phyloP scores from a whole-genome alignment of 225 moss, liverwort and hornwort genomes.

The Rhytidiadelphus loreus region DNA sequence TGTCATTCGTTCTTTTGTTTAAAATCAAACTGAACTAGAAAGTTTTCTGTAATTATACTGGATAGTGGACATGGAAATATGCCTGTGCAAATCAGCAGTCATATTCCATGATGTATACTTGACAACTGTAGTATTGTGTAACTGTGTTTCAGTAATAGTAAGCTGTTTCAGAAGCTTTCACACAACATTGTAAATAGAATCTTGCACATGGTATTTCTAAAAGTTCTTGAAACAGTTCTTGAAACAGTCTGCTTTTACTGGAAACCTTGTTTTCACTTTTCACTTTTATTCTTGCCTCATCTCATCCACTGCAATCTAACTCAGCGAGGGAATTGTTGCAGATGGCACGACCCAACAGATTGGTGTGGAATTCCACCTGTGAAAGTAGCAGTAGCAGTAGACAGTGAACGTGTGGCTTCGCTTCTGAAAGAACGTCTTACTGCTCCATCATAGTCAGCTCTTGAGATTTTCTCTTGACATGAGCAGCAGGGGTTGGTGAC shows the following conservation, averaged over 20 bases:
- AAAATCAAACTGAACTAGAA: neutral
- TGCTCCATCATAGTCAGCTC: conserved; percentile 15
- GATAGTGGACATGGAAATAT: neutral
- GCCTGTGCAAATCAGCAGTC: neutral
- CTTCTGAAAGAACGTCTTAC: conserved; percentile 67
- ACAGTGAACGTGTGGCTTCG: conserved; percentile 47
- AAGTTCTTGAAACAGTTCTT: neutral
- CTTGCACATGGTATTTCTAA: neutral
- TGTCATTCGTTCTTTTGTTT: neutral
- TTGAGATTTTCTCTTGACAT: neutral
- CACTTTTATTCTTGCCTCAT: neutral
- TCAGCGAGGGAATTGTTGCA: neutral
- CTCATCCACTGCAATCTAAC: neutral
- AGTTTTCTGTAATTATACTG: neutral
- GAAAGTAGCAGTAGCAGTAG: conserved; percentile 88
- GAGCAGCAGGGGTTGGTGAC: neutral
- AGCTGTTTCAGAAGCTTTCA: neutral
- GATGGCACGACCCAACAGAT: conserved; percentile 65
- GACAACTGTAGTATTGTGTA: neutral
- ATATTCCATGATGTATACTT: neutral
- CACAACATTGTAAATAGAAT: neutral
- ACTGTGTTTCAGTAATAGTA: neutral
- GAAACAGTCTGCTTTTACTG: neutral
- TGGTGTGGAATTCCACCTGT: conserved; percentile 77
- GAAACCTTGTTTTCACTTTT: neutral